Evolutionary conservation across 2,329 filamentous ascomycete genomes (phyloP).

Genomic region (Fusarium floridanum): DNA sequence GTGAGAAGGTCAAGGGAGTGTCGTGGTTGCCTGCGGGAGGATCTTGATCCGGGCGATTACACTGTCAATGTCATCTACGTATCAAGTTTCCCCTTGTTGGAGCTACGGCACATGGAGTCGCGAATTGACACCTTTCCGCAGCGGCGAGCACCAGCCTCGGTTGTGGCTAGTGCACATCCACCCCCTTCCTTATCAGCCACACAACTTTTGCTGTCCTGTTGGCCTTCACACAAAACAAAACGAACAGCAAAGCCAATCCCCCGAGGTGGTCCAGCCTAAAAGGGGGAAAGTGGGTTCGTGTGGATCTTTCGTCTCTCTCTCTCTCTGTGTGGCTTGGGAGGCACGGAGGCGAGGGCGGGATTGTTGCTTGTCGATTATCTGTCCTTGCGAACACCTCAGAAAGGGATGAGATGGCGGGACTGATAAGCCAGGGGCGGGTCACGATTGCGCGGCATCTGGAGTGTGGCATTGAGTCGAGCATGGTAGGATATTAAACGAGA

Average conservation of each 20-base stretch:
- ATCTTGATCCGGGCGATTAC: background rate
- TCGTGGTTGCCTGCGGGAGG: slow-evolving; percentile 15
- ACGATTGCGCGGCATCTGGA: slow-evolving; percentile 36
- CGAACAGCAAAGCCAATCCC: slow-evolving; percentile 28
- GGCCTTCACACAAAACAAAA: no score
- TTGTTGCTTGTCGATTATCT: slow-evolving; percentile 26
- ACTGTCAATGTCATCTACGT: slow-evolving; percentile 4
- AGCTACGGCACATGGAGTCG: slow-evolving; percentile 39
- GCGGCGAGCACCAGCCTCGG: slow-evolving; percentile 10
- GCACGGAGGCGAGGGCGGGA: slow-evolving; percentile 8
- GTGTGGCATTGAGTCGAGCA: slow-evolving; percentile 20
- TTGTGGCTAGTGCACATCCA: background rate
- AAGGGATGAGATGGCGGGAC: slow-evolving; percentile 41
- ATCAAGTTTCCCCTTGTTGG: slow-evolving; percentile 23
- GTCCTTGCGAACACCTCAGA: slow-evolving; percentile 39
- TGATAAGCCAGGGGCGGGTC: slow-evolving; percentile 21
- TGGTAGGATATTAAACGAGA: background rate
- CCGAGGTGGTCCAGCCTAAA: slow-evolving; percentile 28
- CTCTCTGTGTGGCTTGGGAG: slow-evolving; percentile 28
- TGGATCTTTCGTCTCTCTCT: background rate
- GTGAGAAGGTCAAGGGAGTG: slow-evolving; percentile 23
- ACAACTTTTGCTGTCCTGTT: slow-evolving; percentile 24
- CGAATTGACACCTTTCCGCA: slow-evolving; percentile 51
- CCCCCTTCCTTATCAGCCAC: slow-evolving; percentile 25
- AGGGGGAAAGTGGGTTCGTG: slow-evolving; percentile 35